Evolutionary conservation across 2,329 filamentous ascomycete species (phyloP).

Genomic region (Xylaria sp.): DNA sequence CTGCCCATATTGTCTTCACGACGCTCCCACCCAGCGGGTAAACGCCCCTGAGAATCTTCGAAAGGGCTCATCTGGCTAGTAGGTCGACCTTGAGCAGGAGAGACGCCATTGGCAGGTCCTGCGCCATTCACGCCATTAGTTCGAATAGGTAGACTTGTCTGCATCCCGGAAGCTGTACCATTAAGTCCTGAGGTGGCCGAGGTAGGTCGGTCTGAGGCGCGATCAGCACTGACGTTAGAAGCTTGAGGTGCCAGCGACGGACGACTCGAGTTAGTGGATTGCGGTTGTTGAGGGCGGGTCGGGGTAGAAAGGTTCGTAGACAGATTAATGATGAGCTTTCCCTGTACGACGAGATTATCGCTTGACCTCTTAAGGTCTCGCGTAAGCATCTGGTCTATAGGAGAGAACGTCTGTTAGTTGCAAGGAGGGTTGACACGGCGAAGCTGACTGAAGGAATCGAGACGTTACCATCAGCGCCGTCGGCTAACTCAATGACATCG

Average conservation of each 20-base stretch:
- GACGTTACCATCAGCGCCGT: constrained; percentile 84
- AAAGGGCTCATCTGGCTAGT: constrained; percentile 83
- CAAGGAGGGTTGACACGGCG: constrained; percentile 35
- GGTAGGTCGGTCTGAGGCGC: constrained; percentile 61
- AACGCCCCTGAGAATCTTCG: constrained; percentile 91
- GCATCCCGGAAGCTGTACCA: constrained; percentile 55
- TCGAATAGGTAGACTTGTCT: constrained; percentile 57
- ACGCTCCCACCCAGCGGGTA: constrained; percentile 95
- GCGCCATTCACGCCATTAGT: constrained; percentile 60
- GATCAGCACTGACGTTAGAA: constrained; percentile 59
- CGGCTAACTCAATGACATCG: constrained; percentile 89
- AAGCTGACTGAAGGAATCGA: constrained; percentile 42
- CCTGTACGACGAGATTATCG: constrained; percentile 96
- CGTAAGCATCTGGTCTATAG: constrained; percentile 96
- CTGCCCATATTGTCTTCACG: constrained; percentile 93
- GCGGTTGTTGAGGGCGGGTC: constrained; percentile 60
- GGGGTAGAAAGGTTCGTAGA: constrained; percentile 87
- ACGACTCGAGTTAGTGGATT: constrained; percentile 57
- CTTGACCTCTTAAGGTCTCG: constrained; percentile 97
- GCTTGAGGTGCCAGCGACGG: constrained; percentile 58
- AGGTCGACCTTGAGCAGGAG: constrained; percentile 54
- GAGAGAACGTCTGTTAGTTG: constrained; percentile 40
- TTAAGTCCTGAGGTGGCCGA: constrained; percentile 65
- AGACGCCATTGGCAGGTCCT: constrained; percentile 52
- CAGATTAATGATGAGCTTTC: constrained; percentile 95